A percentile compares a stretch with the other conserved stretches of the same genome.
phyloP scores from a whole-genome alignment of 2,329 filamentous ascomycete species.

The Penicillium sp. region DNA sequence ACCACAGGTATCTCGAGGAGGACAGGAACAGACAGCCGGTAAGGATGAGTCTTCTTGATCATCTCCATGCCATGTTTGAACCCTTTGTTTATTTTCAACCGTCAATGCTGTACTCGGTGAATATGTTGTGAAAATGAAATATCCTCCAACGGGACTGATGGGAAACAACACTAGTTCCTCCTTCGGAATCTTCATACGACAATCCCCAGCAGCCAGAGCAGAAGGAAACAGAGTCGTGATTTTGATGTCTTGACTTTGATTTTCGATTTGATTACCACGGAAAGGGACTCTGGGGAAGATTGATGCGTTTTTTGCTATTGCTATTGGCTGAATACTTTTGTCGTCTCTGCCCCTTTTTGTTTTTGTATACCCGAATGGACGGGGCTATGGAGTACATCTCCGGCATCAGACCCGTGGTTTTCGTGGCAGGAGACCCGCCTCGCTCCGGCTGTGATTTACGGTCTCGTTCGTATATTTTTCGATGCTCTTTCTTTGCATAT shows the following conservation, averaged over 20 bases:
- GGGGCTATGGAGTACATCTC: not conserved
- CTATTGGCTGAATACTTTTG: not conserved
- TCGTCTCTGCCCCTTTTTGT: slow-evolving; percentile 2
- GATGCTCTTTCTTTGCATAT: not conserved
- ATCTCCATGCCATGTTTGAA: slow-evolving; percentile 9
- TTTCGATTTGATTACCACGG: not conserved
- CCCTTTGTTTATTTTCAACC: not conserved
- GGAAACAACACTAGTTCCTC: not conserved
- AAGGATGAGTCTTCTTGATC: slow-evolving; percentile 24
- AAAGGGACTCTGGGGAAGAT: not conserved
- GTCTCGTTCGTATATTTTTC: not conserved
- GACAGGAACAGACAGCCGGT: slow-evolving; percentile 21
- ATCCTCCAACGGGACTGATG: not conserved
- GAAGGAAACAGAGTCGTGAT: slow-evolving; percentile 6
- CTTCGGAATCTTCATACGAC: slow-evolving; percentile 35
- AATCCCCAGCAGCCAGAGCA: slow-evolving; percentile 63
- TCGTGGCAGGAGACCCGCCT: not conserved
- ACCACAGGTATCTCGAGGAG: slow-evolving; percentile 5
- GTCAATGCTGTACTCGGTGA: not conserved
- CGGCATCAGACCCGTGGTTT: not conserved
- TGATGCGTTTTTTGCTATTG: not conserved
- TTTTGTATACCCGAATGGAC: slow-evolving; percentile 9
- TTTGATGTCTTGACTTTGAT: not conserved
- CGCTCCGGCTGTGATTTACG: slow-evolving; percentile 1
- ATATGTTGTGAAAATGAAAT: not conserved